These are phyloP conservation scores for Penicillium nucicola DNA, from an alignment of 495 filamentous ascomycete species.

Conservation along the genomic window DNA sequence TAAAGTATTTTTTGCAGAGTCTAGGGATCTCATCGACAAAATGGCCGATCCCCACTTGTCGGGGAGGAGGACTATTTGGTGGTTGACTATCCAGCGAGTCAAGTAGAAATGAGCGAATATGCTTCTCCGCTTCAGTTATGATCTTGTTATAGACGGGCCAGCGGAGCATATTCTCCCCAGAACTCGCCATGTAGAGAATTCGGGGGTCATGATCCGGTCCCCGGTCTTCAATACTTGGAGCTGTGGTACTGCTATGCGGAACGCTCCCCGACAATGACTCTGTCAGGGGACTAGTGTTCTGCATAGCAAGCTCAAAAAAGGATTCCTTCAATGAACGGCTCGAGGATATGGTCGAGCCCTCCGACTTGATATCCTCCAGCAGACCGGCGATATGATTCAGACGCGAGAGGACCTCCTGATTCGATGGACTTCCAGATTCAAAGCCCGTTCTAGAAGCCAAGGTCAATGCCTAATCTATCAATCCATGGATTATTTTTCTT, in stretches of 20 bases:
- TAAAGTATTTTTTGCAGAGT: slow-evolving; percentile 18
- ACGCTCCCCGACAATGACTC: slow-evolving; percentile 12
- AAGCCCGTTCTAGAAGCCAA: slow-evolving; percentile 10
- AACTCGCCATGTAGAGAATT: slow-evolving; percentile 21
- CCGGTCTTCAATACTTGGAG: slow-evolving; percentile 12
- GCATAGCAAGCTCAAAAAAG: slow-evolving; percentile 15
- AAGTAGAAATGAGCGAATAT: slow-evolving; percentile 24
- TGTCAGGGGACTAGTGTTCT: slow-evolving; percentile 12
- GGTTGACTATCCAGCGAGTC: slow-evolving; percentile 20
- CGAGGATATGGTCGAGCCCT: slow-evolving; percentile 13
- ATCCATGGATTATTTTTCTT: slow-evolving; percentile 4
- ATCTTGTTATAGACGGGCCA: slow-evolving; percentile 24
- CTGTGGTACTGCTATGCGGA: slow-evolving; percentile 2
- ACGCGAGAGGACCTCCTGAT: slow-evolving; percentile 20
- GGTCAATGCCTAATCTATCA: slow-evolving; percentile 1
- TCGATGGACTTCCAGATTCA: slow-evolving; percentile 13
- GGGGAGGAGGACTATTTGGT: slow-evolving; percentile 3
- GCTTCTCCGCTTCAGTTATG: slow-evolving; percentile 20
- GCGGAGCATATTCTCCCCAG: slow-evolving; percentile 26
- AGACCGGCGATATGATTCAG: slow-evolving; percentile 21
- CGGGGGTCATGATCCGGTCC: slow-evolving; percentile 19
- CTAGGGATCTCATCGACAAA: slow-evolving; percentile 18
- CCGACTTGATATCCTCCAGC: slow-evolving; percentile 24
- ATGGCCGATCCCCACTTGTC: slow-evolving; percentile 10
- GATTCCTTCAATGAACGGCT: slow-evolving; percentile 15